These are phyloP conservation scores for Diaporthe velutina DNA, from an alignment of 2,329 filamentous ascomycete species.

Conservation along the genomic window DNA sequence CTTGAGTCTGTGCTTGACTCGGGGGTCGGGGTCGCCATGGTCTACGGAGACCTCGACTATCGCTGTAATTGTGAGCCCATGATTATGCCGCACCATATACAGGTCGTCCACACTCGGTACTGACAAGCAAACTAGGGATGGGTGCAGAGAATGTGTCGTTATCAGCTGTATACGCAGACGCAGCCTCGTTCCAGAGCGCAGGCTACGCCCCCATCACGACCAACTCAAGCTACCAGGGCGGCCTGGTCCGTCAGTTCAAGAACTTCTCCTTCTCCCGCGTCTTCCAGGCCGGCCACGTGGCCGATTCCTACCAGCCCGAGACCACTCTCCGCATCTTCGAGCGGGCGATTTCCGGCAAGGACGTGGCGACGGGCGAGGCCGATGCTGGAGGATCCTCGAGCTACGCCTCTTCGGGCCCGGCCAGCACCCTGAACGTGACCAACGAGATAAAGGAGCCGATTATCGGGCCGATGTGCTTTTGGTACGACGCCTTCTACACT, in stretches of 20 bases:
- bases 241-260: slow-evolving; percentile 59
- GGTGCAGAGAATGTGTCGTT: slow-evolving; percentile 63
- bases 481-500: slow-evolving; percentile 48
- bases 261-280: slow-evolving; percentile 63
- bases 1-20: slow-evolving; percentile 64
- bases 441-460: slow-evolving; percentile 54
- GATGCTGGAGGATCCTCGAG: slow-evolving; percentile 49
- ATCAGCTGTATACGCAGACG: slow-evolving; percentile 56
- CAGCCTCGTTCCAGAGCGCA: slow-evolving; percentile 58
- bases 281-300: slow-evolving; percentile 61
- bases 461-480: slow-evolving; percentile 58
- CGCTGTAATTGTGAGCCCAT: slow-evolving; percentile 51
- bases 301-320: slow-evolving; percentile 65
- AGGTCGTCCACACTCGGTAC: neutral
- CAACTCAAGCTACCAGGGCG: slow-evolving; percentile 57
- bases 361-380: slow-evolving; percentile 66
- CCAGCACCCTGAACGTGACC: slow-evolving; percentile 57
- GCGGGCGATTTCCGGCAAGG: slow-evolving; percentile 59
- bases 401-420: slow-evolving; percentile 51
- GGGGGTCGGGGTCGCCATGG: slow-evolving; percentile 64
- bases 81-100: neutral
- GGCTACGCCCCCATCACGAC: slow-evolving; percentile 61
- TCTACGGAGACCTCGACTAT: slow-evolving; percentile 69
- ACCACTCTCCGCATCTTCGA: slow-evolving; percentile 64
- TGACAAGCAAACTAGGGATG: slow-evolving; percentile 54